Evolutionary conservation across 805 yeast genomes (phyloP).

Genomic region (Suhomyces pyralidae): DNA sequence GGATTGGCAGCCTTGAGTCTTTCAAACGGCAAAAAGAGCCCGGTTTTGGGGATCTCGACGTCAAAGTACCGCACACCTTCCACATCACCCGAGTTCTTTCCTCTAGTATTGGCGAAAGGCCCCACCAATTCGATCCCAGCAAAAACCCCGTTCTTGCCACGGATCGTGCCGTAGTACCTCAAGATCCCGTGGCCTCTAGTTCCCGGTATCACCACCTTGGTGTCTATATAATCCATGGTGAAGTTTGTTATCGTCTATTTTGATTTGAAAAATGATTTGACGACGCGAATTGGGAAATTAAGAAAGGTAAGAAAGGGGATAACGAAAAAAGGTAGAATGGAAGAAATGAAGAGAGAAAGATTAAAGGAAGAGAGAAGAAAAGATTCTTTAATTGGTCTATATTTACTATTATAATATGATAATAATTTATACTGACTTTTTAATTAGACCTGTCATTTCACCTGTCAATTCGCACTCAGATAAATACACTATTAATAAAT

Average conservation of each 20-base stretch:
- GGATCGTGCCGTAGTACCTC: conserved; percentile 68
- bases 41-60: conserved; percentile 62
- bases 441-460: not conserved
- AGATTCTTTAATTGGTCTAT: not conserved
- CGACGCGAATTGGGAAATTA: not conserved
- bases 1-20: conserved; percentile 38
- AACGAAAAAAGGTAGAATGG: too few species aligned
- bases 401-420: not conserved
- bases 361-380: not conserved
- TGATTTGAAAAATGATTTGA: not conserved
- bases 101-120: conserved; percentile 52
- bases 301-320: not conserved
- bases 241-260: not conserved
- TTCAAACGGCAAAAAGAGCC: conserved; percentile 67
- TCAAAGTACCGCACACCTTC: conserved; percentile 68
- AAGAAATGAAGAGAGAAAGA: too few species aligned
- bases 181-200: conserved; percentile 64
- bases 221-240: conserved; percentile 26
- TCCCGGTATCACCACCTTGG: conserved; percentile 55
- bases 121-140: conserved; percentile 88
- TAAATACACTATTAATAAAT: not conserved
- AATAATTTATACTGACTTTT: not conserved
- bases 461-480: not conserved
- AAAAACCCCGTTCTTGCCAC: conserved; percentile 67
- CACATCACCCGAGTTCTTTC: conserved; percentile 84